These are phyloP conservation scores for Sugiyamaella smithiae DNA, from an alignment of 805 yeast species.

Conservation along the genomic window DNA sequence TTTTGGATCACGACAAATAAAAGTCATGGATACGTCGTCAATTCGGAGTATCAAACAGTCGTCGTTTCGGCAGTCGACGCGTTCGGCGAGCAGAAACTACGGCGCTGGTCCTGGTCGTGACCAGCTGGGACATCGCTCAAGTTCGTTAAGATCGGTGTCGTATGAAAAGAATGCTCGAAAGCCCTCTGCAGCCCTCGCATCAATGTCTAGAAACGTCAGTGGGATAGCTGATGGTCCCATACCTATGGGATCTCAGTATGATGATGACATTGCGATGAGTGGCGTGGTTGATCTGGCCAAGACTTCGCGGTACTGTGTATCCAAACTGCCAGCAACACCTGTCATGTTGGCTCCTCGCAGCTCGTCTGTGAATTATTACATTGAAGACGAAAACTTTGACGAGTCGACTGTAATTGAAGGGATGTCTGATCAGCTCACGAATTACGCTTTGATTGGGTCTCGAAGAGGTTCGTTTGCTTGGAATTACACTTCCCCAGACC, in stretches of 20 bases:
- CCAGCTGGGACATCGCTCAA: background rate
- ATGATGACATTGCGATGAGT: conserved; percentile 11
- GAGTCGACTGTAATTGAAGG: conserved; percentile 35
- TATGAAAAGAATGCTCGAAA: background rate
- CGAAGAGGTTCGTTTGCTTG: conserved; percentile 60
- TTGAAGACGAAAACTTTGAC: conserved; percentile 13
- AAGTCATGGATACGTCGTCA: conserved; percentile 13
- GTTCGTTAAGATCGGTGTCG: background rate
- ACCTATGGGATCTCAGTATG: background rate
- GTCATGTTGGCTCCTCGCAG: conserved; percentile 30
- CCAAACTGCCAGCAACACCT: conserved; percentile 57
- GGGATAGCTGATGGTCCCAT: background rate
- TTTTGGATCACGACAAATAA: too few relatives aligned
- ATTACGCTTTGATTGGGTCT: conserved; percentile 49
- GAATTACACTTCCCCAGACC: conserved; percentile 62
- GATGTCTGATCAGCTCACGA: conserved; percentile 46
- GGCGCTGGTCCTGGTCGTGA: background rate
- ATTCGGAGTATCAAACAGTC: conserved; percentile 21
- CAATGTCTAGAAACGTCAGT: background rate
- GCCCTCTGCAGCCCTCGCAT: background rate
- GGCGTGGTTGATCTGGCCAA: conserved; percentile 51
- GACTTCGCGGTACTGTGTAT: conserved; percentile 56
- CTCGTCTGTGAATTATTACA: conserved; percentile 20
- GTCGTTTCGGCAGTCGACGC: conserved; percentile 15
- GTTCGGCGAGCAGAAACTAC: background rate